Conservation (phyloP, 108 stramenopile genomes). For the Tribonema minus region DNA sequence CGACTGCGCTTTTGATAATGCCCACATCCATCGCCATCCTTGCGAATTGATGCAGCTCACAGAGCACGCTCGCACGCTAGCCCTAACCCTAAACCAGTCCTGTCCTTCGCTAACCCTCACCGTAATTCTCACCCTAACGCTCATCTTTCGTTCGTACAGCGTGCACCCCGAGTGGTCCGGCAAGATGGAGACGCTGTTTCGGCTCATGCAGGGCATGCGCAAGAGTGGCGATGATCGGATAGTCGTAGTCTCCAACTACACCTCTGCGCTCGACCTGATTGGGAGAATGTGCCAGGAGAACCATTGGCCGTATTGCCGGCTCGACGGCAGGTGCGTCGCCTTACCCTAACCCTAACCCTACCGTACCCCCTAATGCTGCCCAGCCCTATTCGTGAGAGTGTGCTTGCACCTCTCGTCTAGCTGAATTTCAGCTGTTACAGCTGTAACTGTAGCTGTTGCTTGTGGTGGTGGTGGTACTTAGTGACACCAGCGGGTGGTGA, state of each 20-base stretch:
- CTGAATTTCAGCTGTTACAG: too few species aligned
- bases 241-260: slow-evolving; percentile 95
- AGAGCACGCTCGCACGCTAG: background rate
- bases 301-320: slow-evolving; percentile 42
- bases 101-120: background rate
- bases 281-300: slow-evolving; percentile 84
- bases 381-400: too few species aligned
- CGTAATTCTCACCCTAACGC: background rate
- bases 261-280: slow-evolving; percentile 91
- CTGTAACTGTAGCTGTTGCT: too few species aligned
- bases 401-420: too few species aligned
- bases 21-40: too few species aligned
- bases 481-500: too few species aligned
- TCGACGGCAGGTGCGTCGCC: background rate
- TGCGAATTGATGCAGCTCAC: too few species aligned
- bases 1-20: background rate
- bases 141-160: too few species aligned
- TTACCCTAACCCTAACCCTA: background rate
- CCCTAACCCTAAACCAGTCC: background rate
- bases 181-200: slow-evolving; percentile 87
- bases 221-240: slow-evolving; percentile 84
- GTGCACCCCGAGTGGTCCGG: slow-evolving; percentile 54
- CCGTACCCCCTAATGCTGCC: too few species aligned
- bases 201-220: slow-evolving; percentile 89
- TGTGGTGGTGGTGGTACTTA: too few species aligned